Conservation (phyloP, 1,284 basidiomycete genomes). For the Pseudomicrostroma phylloplanum region DNA sequence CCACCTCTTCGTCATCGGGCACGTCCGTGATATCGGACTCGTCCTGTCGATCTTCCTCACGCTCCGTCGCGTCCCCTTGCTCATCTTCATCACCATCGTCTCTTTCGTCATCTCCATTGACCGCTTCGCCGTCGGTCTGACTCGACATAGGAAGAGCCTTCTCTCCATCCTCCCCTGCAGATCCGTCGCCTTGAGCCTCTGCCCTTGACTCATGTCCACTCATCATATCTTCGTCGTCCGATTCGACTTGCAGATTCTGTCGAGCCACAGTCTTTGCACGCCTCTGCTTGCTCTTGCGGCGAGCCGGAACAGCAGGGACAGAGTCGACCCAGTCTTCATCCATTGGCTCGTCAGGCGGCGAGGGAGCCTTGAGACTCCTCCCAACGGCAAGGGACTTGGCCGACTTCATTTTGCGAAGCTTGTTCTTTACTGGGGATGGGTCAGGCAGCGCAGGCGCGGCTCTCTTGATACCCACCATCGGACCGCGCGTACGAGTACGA, state of each 20-base stretch:
- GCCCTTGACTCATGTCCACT: neutral
- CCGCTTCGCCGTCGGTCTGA: no score
- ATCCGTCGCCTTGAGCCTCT: no score
- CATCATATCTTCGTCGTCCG: neutral
- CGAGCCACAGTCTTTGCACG: neutral
- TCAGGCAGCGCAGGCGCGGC: neutral
- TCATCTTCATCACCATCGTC: constrained; percentile 8
- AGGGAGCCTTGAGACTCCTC: no score
- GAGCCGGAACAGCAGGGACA: no score
- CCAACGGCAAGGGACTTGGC: no score
- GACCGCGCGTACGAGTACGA: neutral
- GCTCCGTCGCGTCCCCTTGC: neutral
- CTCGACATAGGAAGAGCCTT: no score
- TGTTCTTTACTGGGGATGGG: neutral
- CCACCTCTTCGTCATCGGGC: constrained; percentile 9
- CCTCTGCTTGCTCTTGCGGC: neutral
- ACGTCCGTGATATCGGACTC: constrained; percentile 2
- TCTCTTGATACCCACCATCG: neutral
- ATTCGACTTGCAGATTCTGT: neutral
- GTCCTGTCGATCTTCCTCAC: constrained; percentile 3
- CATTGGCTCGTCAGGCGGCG: no score
- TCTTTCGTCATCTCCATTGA: neutral
- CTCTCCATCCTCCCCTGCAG: no score
- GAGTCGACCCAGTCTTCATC: no score
- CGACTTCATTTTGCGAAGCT: neutral